Evolutionary conservation across 192 early-diverging fungal genomes (phyloP).

Genomic region (Jimgerdemannia flammicorona): DNA sequence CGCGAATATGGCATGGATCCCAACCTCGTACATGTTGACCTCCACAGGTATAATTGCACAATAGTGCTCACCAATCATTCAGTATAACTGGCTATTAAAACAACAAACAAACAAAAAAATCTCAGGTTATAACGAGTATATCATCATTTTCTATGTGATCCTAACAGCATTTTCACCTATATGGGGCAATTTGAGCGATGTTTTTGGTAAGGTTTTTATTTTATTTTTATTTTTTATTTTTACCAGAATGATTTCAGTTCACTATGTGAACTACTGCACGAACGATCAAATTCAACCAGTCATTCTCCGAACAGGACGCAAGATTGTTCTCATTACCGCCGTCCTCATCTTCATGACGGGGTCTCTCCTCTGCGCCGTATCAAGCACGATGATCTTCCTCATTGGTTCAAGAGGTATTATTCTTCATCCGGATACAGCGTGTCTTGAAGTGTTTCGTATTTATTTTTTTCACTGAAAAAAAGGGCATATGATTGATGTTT

Average conservation of each 20-base stretch:
- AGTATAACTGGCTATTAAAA: neutral
- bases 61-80: neutral
- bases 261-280: neutral
- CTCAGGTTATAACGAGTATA: neutral
- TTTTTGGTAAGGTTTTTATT: constrained; percentile 44
- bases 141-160: neutral
- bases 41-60: constrained; percentile 23
- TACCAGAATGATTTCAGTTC: neutral
- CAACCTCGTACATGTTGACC: constrained; percentile 65
- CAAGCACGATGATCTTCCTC: constrained; percentile 51
- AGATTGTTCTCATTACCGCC: constrained; percentile 68
- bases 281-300: too few species aligned
- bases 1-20: constrained; percentile 74
- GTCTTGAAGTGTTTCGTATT: neutral
- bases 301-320: constrained; percentile 16
- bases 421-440: neutral
- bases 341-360: constrained; percentile 76
- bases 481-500: neutral
- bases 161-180: constrained; percentile 53
- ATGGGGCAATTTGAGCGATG: constrained; percentile 80
- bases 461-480: neutral
- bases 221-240: neutral
- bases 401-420: constrained; percentile 17
- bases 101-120: neutral
- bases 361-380: constrained; percentile 70